These are phyloP conservation scores for Triticum aestivum DNA, from an alignment of 176 grass and related monocot genomes.

Conservation along the genomic window IWGSC_CS_RefSeq_v2.1 NC_057801.1:542487328-542487827, in stretches of 20 bases:
- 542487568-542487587: not conserved
- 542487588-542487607: not conserved
- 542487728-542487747: not conserved
- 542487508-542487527: not conserved
- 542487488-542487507: not conserved
- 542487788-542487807: not conserved
- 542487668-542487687: not conserved
- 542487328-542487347: conserved; percentile 98
- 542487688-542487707: not conserved
- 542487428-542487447: conserved; percentile 89
- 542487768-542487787: not conserved
- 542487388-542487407: conserved; percentile 65
- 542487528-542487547: not conserved
- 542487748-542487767: not conserved
- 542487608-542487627: not conserved
- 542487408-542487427: conserved; percentile 91
- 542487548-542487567: conserved; percentile 26
- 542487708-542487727: not conserved
- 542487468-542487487: conserved; percentile 43
- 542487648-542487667: not conserved
- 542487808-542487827: not conserved
- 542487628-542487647: not conserved
- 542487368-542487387: conserved; percentile 93
- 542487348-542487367: conserved; percentile 93
- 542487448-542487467: conserved; percentile 76